Evolutionary conservation across 495 filamentous ascomycete genomes (phyloP), one percentile per base, ranked within the genome.

Genomic region (Letharia columbiana): DNA sequence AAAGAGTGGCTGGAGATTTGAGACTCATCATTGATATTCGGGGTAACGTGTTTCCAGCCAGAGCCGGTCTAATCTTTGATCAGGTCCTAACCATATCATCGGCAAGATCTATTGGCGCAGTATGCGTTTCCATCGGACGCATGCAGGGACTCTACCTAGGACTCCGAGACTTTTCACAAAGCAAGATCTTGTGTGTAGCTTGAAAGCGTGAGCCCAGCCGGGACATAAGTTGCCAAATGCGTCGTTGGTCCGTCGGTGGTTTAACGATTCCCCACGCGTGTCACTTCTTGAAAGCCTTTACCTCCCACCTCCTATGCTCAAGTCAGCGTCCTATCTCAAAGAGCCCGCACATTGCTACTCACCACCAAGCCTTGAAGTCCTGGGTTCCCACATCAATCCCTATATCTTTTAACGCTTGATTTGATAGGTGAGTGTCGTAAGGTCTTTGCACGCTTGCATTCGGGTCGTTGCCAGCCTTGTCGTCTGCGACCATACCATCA

Each of bases 341-440:
- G 33, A 59, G 33, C 13, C 20, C 20, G 11, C 57, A 49, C 37
- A 52, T 28, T 28, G 56, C 49, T 45, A 83, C 86, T 76, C 76
- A 87, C 92, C 92, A 97, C 92, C 92, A 97, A 35, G 80, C 84
- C 40, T 78, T 79, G 71, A 97, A 96, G 66, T 92, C 82, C 73
- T 87, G 81, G 0, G 91, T 91, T 28, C 79, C 76, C 52, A 93
- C 87, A 71, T 90, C 81, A 63, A 97, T 89, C 0, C 86, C 91
- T 63, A 96, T 70, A 23, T 92, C 86, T 73, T 83, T 84, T 63
- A 97, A 74, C 39, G 78, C 84, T 78, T 86, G 84, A 23, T 86
- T 96, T 63, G 89, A 91, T 33, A 97, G 80, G 72, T 96, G 91
- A 66, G 89, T 91, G 76, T 97, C 92, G 77, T 91, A 96, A 13